Evolutionary conservation across 164 flowering plant genomes (phyloP).

Genomic region (Paratinospora sagittata): DNA sequence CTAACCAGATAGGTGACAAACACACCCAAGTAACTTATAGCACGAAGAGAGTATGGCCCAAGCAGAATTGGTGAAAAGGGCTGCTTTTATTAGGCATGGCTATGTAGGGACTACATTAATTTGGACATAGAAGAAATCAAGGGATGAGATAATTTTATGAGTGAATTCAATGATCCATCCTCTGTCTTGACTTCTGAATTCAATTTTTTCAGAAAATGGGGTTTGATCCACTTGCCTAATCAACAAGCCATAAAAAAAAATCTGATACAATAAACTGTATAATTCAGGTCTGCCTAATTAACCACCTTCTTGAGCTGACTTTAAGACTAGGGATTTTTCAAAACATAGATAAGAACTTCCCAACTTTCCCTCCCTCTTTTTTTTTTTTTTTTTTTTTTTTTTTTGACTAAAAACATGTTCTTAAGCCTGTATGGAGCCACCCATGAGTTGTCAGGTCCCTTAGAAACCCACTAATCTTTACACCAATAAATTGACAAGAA

Average conservation of each 20-base stretch:
- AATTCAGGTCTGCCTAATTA: neutral
- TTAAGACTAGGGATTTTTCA: too few relatives aligned
- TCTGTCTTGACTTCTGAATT: neutral
- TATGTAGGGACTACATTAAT: neutral
- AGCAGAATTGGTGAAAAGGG: conserved; percentile 2
- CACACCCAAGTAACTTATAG: conserved; percentile 13
- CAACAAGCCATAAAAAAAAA: too few relatives aligned
- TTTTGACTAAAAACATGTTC: too few relatives aligned
- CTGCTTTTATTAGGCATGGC: neutral
- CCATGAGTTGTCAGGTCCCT: too few relatives aligned
- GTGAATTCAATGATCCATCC: neutral
- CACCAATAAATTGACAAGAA: too few relatives aligned
- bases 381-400: too few relatives aligned
- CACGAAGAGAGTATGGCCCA: conserved; percentile 16
- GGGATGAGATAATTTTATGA: neutral
- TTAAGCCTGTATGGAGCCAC: neutral
- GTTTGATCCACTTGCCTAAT: neutral
- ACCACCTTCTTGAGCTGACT: neutral
- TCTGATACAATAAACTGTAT: neutral
- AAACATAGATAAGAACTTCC: too few relatives aligned
- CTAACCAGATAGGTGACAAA: conserved; percentile 19
- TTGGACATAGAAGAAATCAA: neutral
- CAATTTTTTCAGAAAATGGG: neutral
- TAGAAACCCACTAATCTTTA: too few relatives aligned
- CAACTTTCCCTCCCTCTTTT: too few relatives aligned